Conservation (phyloP, 2,329 filamentous ascomycete species). For the Paraphaeosphaeria sporulosa region DNA sequence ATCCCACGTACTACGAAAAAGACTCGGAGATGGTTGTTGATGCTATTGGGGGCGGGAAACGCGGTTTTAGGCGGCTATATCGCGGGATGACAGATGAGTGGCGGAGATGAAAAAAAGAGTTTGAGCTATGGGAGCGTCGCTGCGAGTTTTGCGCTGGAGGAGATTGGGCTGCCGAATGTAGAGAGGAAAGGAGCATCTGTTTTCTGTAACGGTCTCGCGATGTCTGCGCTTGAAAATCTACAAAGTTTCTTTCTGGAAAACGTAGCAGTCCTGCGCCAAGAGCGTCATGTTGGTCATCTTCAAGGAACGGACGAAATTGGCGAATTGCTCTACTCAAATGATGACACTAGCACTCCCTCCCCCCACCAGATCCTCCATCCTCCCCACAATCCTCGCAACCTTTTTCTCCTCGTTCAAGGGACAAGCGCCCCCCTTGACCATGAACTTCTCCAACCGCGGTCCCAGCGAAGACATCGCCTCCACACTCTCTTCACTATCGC, state of each 20-base stretch:
- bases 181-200: slow-evolving; percentile 3
- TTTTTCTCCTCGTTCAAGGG: slow-evolving; percentile 5
- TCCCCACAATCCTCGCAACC: slow-evolving; percentile 6
- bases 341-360: background rate
- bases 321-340: background rate
- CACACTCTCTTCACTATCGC: background rate
- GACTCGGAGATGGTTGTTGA: slow-evolving; percentile 22
- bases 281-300: too few relatives aligned
- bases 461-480: background rate
- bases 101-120: slow-evolving; percentile 17
- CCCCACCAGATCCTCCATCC: background rate
- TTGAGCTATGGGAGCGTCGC: slow-evolving; percentile 26
- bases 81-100: slow-evolving; percentile 18
- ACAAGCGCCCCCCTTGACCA: slow-evolving; percentile 1
- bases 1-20: slow-evolving; percentile 23
- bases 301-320: background rate
- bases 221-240: slow-evolving; percentile 21
- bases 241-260: too few relatives aligned
- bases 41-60: slow-evolving; percentile 34
- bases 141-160: slow-evolving; percentile 32
- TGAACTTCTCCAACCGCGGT: background rate
- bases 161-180: slow-evolving; percentile 29
- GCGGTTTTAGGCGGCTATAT: slow-evolving; percentile 33
- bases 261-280: too few relatives aligned
- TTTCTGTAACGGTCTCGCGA: slow-evolving; percentile 23